Evolutionary conservation across 495 filamentous ascomycete genomes (phyloP).

Genomic region (Clohesyomyces aquaticus): DNA sequence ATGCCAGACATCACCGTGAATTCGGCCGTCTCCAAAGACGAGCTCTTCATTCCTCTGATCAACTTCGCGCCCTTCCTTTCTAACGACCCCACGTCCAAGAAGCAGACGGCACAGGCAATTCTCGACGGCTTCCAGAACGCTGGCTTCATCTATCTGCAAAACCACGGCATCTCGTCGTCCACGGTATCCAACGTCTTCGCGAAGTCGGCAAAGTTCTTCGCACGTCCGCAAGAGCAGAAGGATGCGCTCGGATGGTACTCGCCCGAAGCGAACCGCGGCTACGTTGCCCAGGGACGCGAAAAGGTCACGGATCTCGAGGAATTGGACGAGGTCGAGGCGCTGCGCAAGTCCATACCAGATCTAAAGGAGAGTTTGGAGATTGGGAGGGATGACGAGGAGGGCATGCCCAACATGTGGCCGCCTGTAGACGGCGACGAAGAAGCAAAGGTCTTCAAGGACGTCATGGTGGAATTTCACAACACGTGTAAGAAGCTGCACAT

Average conservation of each 20-base stretch:
- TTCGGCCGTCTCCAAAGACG: neutral
- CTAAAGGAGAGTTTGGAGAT: conserved; percentile 87
- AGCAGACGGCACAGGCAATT: conserved; percentile 69
- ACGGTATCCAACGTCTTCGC: conserved; percentile 60
- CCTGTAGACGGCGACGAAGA: conserved; percentile 59
- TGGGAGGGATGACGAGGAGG: conserved; percentile 70
- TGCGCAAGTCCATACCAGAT: conserved; percentile 67
- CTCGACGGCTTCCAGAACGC: conserved; percentile 80
- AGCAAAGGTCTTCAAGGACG: conserved; percentile 66
- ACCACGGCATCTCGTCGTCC: conserved; percentile 69
- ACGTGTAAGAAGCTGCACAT: conserved; percentile 75
- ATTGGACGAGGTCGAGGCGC: conserved; percentile 59
- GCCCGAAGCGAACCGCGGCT: conserved; percentile 59
- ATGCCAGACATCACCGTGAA: neutral
- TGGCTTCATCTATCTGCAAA: conserved; percentile 88
- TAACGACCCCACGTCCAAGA: conserved; percentile 63
- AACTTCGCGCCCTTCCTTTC: conserved; percentile 78
- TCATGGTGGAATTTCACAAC: conserved; percentile 73
- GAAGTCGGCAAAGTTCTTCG: conserved; percentile 77
- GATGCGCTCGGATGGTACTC: conserved; percentile 52
- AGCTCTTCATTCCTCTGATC: conserved; percentile 65
- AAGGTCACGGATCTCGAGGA: conserved; percentile 69
- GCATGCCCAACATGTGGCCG: conserved; percentile 82
- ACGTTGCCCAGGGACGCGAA: conserved; percentile 74
- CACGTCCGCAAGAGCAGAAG: conserved; percentile 69